phyloP scores from a whole-genome alignment of 805 yeast genomes.

The Hanseniaspora lachancei region DNA sequence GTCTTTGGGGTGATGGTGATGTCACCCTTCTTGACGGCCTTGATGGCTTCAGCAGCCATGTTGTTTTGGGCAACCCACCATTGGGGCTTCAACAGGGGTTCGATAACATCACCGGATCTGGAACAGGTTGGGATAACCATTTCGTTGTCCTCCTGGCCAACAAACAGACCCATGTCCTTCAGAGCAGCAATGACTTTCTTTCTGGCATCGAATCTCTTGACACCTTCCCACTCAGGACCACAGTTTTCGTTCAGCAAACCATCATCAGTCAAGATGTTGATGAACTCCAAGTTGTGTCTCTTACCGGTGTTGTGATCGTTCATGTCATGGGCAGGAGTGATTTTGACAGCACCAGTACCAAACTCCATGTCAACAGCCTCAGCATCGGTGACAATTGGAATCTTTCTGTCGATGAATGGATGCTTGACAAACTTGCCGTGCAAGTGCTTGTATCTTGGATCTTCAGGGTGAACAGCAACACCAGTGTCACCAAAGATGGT shows the following conservation, averaged over 20 bases:
- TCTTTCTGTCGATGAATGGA: conserved; percentile 72
- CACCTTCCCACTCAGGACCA: conserved; percentile 76
- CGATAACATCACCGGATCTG: conserved; percentile 93
- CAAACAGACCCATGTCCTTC: conserved; percentile 56
- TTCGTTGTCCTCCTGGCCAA: conserved; percentile 85
- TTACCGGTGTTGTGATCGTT: conserved; percentile 96
- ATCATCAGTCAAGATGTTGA: conserved; percentile 84
- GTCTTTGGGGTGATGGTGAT: conserved; percentile 74
- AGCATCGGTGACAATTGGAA: conserved; percentile 79
- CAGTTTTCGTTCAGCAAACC: conserved; percentile 83
- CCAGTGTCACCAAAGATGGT: conserved; percentile 96
- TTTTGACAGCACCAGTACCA: conserved; percentile 99
- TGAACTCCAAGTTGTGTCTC: conserved; percentile 75
- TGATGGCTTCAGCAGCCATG: conserved; percentile 77
- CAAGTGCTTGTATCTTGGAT: conserved; percentile 78
- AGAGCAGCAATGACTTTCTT: conserved; percentile 65
- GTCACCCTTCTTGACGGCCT: conserved; percentile 71
- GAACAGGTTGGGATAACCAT: conserved; percentile 92
- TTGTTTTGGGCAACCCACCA: conserved; percentile 95
- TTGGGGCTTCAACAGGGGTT: conserved; percentile 94
- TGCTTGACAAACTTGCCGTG: conserved; percentile 88
- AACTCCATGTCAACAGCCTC: conserved; percentile 98
- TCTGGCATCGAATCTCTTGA: conserved; percentile 93
- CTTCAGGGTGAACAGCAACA: conserved; percentile 94
- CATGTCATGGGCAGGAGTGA: conserved; percentile 96